Conservation (phyloP, 371 early-diverging fungal genomes). For the Mycotypha africana region DNA sequence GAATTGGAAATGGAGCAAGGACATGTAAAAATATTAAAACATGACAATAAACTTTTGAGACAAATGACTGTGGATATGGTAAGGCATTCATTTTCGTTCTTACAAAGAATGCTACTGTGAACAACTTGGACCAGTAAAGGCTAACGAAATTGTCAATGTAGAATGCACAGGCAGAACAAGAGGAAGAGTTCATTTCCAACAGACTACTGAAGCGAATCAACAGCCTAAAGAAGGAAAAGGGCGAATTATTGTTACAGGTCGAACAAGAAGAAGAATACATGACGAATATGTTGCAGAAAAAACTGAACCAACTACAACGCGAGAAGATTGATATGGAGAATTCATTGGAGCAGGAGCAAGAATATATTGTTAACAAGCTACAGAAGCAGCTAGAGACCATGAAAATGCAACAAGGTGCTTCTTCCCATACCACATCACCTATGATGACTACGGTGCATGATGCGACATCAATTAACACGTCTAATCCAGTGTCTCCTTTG, state of each 20-base stretch:
- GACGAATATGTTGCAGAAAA: slow-evolving; percentile 71
- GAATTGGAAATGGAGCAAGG: slow-evolving; percentile 69
- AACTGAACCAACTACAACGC: slow-evolving; percentile 67
- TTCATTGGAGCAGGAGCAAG: slow-evolving; percentile 80
- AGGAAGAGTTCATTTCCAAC: slow-evolving; percentile 70
- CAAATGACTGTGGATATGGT: slow-evolving; percentile 64
- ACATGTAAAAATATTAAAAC: slow-evolving; percentile 61
- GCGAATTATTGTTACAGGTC: slow-evolving; percentile 58
- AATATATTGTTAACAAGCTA: slow-evolving; percentile 71
- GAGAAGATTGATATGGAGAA: slow-evolving; percentile 82
- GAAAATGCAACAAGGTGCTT: slow-evolving; percentile 24
- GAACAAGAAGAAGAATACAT: slow-evolving; percentile 75
- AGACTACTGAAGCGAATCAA: slow-evolving; percentile 60
- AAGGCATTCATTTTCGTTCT: too few species aligned
- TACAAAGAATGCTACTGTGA: too few species aligned
- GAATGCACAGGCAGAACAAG: slow-evolving; percentile 64
- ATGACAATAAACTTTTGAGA: slow-evolving; percentile 58
- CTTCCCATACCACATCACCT: slow-evolving; percentile 2
- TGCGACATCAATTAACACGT: too few species aligned
- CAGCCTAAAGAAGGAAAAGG: slow-evolving; percentile 67
- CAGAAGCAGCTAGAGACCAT: slow-evolving; percentile 59
- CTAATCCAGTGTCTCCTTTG: slow-evolving; percentile 25
- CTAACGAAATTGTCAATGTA: too few species aligned
- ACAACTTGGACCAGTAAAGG: too few species aligned
- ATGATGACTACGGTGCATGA: background rate